Evolutionary conservation across 1,284 basidiomycete species (phyloP).

Genomic region (Rhodofomes roseus): DNA sequence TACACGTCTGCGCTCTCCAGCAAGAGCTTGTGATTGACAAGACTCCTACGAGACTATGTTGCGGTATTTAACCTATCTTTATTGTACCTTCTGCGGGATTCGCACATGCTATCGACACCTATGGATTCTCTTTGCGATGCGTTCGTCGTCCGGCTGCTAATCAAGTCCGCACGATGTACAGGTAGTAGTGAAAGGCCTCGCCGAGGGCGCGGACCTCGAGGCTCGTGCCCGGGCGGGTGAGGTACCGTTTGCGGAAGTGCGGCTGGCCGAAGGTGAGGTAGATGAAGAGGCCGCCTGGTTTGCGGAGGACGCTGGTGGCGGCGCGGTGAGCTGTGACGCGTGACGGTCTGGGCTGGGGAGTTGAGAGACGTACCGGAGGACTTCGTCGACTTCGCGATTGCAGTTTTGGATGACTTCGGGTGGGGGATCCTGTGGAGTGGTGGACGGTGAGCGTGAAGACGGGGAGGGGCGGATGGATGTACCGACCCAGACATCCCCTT

Average conservation of each 20-base stretch:
- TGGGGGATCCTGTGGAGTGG: constrained; percentile 74
- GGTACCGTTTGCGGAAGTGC: constrained; percentile 78
- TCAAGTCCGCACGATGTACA: constrained; percentile 50
- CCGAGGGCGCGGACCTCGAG: constrained; percentile 66
- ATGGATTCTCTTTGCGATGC: background rate
- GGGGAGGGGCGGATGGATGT: background rate
- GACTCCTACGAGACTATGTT: no score
- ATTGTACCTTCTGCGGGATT: background rate
- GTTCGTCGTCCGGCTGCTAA: background rate
- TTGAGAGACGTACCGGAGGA: constrained; percentile 5
- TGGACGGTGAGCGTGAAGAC: background rate
- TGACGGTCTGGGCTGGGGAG: background rate
- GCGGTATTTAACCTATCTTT: background rate
- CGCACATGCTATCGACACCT: background rate
- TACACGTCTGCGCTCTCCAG: constrained; percentile 45
- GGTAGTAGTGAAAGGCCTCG: constrained; percentile 83
- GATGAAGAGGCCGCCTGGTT: constrained; percentile 61
- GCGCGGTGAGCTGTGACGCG: background rate
- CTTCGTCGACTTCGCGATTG: constrained; percentile 79
- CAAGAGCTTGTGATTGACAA: constrained; percentile 5
- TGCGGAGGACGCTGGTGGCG: constrained; percentile 55
- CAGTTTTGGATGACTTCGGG: constrained; percentile 74
- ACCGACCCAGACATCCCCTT: constrained; percentile 83
- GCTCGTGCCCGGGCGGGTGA: constrained; percentile 50
- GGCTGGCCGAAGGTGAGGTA: constrained; percentile 92